Evolutionary conservation across 108 stramenopile genomes (phyloP).

Genomic region (Pseudonitzschia pungens): DNA sequence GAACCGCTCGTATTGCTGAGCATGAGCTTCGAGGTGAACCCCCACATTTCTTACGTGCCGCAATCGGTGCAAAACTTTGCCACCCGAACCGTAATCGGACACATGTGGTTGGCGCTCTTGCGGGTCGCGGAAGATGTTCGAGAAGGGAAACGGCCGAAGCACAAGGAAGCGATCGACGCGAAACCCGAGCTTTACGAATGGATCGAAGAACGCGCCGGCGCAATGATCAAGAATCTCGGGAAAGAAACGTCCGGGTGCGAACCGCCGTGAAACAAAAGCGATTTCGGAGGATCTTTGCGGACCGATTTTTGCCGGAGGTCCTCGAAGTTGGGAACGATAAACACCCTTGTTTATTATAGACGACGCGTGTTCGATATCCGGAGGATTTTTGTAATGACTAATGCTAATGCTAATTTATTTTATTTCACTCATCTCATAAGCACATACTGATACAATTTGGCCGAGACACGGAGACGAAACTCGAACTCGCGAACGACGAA

Average conservation of each 20-base stretch:
- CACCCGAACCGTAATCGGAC: slow-evolving; percentile 54
- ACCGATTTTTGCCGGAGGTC: too few relatives aligned
- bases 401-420: too few relatives aligned
- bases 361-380: too few relatives aligned
- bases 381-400: neutral
- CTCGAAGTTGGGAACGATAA: too few relatives aligned
- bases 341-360: too few relatives aligned
- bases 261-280: neutral
- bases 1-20: slow-evolving; percentile 56
- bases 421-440: too few relatives aligned
- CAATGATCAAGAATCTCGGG: slow-evolving; percentile 41
- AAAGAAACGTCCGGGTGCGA: neutral
- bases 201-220: slow-evolving; percentile 53
- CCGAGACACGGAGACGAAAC: too few relatives aligned
- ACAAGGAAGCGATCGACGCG: slow-evolving; percentile 53
- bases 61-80: slow-evolving; percentile 63
- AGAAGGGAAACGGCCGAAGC: slow-evolving; percentile 54
- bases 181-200: slow-evolving; percentile 68
- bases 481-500: too few relatives aligned
- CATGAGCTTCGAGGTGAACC: slow-evolving; percentile 42
- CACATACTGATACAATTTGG: too few relatives aligned
- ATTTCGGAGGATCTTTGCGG: too few relatives aligned
- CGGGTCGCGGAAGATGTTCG: slow-evolving; percentile 65
- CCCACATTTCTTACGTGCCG: slow-evolving; percentile 49
- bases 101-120: slow-evolving; percentile 60